These are phyloP conservation scores for Paramecium tetraurelia DNA, from an alignment of 73 alveolate species.

Conservation along the genomic window DNA sequence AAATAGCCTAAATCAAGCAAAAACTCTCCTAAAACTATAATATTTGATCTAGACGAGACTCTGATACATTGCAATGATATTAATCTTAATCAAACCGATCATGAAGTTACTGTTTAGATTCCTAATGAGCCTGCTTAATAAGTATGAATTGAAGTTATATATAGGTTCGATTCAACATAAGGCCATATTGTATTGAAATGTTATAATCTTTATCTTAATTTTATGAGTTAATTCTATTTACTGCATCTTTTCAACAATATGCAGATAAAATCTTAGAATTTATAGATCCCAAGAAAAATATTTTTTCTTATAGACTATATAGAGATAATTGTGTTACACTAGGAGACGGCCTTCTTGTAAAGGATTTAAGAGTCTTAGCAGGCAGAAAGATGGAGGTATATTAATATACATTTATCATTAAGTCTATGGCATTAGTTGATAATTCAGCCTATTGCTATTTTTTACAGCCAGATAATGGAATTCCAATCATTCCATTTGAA, in stretches of 20 bases:
- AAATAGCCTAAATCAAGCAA: background rate
- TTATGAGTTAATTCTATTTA: constrained; percentile 84
- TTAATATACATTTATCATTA: background rate
- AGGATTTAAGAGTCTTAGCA: constrained; percentile 82
- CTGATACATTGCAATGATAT: constrained; percentile 86
- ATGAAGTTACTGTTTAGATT: constrained; percentile 37
- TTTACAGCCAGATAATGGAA: constrained; percentile 70
- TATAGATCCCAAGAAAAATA: constrained; percentile 77
- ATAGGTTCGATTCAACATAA: constrained; percentile 33
- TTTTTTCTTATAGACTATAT: constrained; percentile 81
- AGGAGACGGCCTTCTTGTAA: constrained; percentile 72
- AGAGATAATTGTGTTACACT: constrained; percentile 87
- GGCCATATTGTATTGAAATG: constrained; percentile 81
- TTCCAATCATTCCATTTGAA: constrained; percentile 76
- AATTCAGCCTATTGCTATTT: constrained; percentile 60
- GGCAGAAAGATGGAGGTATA: constrained; percentile 5
- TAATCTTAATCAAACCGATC: constrained; percentile 75
- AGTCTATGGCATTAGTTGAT: constrained; percentile 28
- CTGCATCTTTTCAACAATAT: constrained; percentile 90
- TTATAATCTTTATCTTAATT: constrained; percentile 72
- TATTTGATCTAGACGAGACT: constrained; percentile 95
- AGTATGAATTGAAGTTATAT: background rate
- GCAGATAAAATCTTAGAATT: constrained; percentile 86
- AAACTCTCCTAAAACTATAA: constrained; percentile 33
- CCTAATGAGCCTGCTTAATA: background rate